Conservation (phyloP, 1,284 basidiomycete genomes). For the Heterobasidion parviporum region DNA sequence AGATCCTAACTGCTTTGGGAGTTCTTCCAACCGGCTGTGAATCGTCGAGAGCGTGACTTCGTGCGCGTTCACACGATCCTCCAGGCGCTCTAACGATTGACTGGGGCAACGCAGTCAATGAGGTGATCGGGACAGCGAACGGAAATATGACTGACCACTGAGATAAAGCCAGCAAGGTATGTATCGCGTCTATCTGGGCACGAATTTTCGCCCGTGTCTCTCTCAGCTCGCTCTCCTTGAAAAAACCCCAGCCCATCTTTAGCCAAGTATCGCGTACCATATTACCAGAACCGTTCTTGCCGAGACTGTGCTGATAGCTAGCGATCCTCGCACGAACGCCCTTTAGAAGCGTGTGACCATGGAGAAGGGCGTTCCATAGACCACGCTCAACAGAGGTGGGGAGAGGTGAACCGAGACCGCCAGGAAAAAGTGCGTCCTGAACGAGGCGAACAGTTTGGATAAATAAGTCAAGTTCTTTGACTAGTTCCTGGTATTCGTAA, state of each 20-base stretch:
- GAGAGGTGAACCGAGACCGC: background rate
- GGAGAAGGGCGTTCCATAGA: background rate
- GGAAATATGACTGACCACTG: background rate
- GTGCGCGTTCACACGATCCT: background rate
- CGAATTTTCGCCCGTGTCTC: background rate
- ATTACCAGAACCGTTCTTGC: background rate
- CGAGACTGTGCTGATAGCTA: background rate
- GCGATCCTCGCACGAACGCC: background rate
- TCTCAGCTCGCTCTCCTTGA: background rate
- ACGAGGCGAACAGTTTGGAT: background rate
- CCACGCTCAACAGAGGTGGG: background rate
- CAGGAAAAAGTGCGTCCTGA: background rate
- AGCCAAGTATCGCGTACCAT: constrained; percentile 1
- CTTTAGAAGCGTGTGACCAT: background rate
- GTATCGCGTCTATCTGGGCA: background rate
- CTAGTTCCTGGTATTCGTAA: background rate
- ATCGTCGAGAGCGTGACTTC: background rate
- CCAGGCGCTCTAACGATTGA: background rate
- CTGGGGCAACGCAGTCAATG: background rate
- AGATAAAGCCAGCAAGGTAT: background rate
- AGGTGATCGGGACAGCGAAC: no score
- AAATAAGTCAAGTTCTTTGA: background rate
- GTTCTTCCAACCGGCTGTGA: background rate
- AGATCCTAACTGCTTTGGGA: background rate
- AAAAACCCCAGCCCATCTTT: constrained; percentile 1